Evolutionary conservation across 192 early-diverging fungal genomes (phyloP).

Genomic region (Podochytrium sp.): DNA sequence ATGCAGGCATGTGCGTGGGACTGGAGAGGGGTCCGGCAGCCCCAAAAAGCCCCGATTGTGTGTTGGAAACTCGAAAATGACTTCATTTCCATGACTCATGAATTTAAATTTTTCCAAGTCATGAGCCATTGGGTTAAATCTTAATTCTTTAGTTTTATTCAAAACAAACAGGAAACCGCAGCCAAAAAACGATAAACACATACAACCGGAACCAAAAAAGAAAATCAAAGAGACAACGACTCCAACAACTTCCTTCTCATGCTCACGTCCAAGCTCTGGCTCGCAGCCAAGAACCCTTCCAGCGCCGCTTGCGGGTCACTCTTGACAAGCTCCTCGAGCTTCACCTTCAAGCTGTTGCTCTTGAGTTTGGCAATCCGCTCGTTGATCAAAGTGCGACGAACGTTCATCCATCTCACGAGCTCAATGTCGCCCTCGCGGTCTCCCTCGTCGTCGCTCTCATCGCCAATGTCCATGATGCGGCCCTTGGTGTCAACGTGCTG

Average conservation of each 20-base stretch:
- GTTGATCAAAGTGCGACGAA: conserved; percentile 37
- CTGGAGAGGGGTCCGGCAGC: neutral
- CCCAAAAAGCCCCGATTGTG: neutral
- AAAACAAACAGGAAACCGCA: neutral
- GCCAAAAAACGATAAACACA: neutral
- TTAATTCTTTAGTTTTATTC: neutral
- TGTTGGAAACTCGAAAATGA: neutral
- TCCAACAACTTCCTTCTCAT: conserved; percentile 40
- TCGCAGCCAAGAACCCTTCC: conserved; percentile 42
- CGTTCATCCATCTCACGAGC: conserved; percentile 46
- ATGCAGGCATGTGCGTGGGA: neutral
- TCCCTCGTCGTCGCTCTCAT: conserved; percentile 34
- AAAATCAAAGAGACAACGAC: conserved; percentile 22
- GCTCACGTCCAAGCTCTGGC: conserved; percentile 38
- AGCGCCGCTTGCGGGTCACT: conserved; percentile 42
- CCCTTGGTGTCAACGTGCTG: conserved; percentile 26
- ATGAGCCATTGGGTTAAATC: neutral
- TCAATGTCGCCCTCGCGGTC: conserved; percentile 40
- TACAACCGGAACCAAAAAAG: neutral
- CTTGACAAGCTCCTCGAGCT: conserved; percentile 40
- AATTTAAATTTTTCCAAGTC: neutral
- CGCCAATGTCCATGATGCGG: conserved; percentile 23
- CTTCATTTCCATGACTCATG: neutral
- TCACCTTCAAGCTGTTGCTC: neutral
- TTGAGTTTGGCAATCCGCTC: conserved; percentile 42